Base-by-base conservation (phyloP, 768 basidiomycete genomes). In the Pulveroboletus sp. region DNA sequence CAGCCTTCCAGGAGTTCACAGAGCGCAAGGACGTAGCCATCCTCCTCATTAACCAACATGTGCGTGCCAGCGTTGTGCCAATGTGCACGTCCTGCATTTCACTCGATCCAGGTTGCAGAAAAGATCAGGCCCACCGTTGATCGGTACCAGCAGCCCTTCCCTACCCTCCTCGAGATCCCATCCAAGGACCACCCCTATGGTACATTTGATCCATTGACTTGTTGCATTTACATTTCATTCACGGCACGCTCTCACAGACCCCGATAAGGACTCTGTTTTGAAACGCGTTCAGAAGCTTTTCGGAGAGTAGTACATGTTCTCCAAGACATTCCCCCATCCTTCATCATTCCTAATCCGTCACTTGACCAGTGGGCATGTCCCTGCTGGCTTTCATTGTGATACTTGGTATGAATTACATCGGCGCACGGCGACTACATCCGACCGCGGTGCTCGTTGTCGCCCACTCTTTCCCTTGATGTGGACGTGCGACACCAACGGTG, bases 111-210 rank as follows among this genome's bases (percentile, higher is more conserved):
- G 97, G 77, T 98, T 60, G 97, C 97, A 51, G 97, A 98, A 75
- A 92, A 90, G 77, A 99, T 99, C 54, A 77, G 97, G 32, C 92
- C 92, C 1, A 83, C 89, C 1, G 92, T 99, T 12, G 97, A 99
- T 70, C 84, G 85, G 60, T 99, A 99, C 68, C 85, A 91, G 56
- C 90, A 94, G 68, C 84, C 95, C 0, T 99, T 99, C 74, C 97
- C 97, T 19, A 93, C 97, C 0, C 72, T 99, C 34, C 81, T 99
- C 14, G 97, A 99, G 70, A 98, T 99, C 53, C 97, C 97, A 21
- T 94, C 92, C 47, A 98, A 98, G 68, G 95, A 98, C 63, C 94
- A 97, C 69, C 95, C 95, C 31, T 98, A 98, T 60, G 94, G 95
- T 95, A 45, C 50, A 80, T 31, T 35, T 33, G 10, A 39, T 39